A percentile compares a stretch with the other conserved stretches of the same genome.
These are phyloP conservation scores for Tetrahymena thermophila DNA, from an alignment of 73 alveolate species.

Conservation along the genomic window DNA sequence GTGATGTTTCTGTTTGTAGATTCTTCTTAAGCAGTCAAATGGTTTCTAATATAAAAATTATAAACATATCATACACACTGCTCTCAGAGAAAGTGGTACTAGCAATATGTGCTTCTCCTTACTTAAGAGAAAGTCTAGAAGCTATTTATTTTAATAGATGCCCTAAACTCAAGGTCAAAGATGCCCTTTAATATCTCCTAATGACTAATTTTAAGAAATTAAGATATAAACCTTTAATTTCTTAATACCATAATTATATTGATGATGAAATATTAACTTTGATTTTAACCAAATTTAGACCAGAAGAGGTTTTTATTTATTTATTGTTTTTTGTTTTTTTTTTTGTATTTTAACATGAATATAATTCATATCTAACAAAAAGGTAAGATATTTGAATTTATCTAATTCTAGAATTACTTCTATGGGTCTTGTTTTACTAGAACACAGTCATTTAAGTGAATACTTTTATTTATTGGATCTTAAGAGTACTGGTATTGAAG, in stretches of 20 bases:
- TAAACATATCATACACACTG: neutral
- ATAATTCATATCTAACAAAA: neutral
- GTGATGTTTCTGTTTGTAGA: neutral
- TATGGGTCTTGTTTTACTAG: neutral
- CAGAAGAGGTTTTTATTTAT: neutral
- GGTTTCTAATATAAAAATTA: neutral
- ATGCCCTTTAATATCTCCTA: neutral
- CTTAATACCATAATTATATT: neutral
- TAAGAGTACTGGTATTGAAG: neutral
- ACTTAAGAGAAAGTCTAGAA: neutral
- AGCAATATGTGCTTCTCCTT: neutral
- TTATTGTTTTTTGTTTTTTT: neutral
- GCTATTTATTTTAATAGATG: neutral
- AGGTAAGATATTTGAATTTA: neutral
- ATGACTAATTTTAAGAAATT: neutral
- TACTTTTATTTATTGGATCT: neutral
- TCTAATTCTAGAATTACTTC: neutral
- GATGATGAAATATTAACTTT: neutral
- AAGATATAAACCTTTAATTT: neutral
- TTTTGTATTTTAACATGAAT: too few relatives aligned
- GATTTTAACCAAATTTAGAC: neutral
- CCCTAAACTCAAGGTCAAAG: neutral
- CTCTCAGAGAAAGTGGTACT: neutral
- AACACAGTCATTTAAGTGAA: neutral
- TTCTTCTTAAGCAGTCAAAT: neutral